Percentiles rank a stretch among this genome's conserved stretches.
Evolutionary conservation across 257 asterid genomes (phyloP).

Genomic region (Rauvolfia tetraphylla): DNA sequence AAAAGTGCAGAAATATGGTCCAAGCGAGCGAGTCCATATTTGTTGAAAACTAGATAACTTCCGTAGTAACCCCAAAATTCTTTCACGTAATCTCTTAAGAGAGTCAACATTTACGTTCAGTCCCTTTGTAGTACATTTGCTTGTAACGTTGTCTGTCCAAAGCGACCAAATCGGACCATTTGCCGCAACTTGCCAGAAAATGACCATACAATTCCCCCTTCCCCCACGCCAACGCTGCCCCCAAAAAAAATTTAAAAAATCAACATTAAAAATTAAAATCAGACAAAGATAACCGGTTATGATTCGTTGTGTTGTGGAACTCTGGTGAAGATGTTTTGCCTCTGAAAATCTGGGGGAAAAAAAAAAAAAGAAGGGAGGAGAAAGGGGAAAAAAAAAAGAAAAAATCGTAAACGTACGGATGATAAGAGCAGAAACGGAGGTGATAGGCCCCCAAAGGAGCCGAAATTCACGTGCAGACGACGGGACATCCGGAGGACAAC

Average conservation of each 20-base stretch:
- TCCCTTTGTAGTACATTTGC: neutral
- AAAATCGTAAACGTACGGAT: conserved; percentile 39
- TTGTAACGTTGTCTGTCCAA: neutral
- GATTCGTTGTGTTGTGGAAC: neutral
- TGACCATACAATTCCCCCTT: too few species aligned
- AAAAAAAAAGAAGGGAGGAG: neutral
- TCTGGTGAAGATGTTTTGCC: neutral
- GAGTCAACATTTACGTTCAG: neutral
- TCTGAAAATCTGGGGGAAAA: neutral
- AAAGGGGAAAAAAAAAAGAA: too few species aligned
- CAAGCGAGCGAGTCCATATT: neutral
- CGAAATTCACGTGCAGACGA: conserved; percentile 20
- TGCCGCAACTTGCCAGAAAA: too few species aligned
- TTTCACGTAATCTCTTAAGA: neutral
- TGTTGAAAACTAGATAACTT: neutral
- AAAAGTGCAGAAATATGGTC: neutral
- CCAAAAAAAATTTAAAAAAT: too few species aligned
- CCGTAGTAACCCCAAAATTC: neutral
- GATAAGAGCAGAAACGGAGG: conserved; percentile 27
- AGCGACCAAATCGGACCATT: too few species aligned
- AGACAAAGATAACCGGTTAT: neutral
- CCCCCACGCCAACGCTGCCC: too few species aligned
- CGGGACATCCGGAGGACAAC: conserved; percentile 26
- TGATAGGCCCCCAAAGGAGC: neutral
- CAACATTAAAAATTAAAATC: neutral